A percentile compares a stretch with the other conserved stretches of the same genome.
Evolutionary conservation across 257 asterid genomes (phyloP).

Genomic region (Capsicum baccatum): DNA sequence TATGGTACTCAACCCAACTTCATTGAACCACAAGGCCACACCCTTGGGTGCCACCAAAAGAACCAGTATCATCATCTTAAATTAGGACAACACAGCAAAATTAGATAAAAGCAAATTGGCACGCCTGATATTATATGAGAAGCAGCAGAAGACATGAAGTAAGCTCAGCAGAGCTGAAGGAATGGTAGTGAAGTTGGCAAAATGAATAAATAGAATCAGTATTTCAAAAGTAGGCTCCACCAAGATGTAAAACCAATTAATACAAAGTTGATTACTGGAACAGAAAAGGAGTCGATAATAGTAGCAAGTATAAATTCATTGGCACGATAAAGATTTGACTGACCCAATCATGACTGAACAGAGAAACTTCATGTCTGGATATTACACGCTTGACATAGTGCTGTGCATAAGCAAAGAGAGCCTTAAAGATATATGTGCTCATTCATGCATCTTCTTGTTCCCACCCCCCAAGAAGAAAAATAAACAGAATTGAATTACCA

Average conservation of each 20-base stretch:
- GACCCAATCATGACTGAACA: not conserved
- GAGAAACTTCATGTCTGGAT: not conserved
- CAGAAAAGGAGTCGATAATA: not conserved
- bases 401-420: not conserved
- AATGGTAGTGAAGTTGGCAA: not conserved
- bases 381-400: not conserved
- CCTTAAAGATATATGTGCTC: not conserved
- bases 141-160: conserved; percentile 16
- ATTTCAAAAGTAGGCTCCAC: not conserved
- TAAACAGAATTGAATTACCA: conserved; percentile 6
- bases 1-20: no score
- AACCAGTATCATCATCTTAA: not conserved
- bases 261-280: not conserved
- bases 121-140: conserved; percentile 8
- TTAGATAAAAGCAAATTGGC: not conserved
- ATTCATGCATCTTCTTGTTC: conserved; percentile 12
- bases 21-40: no score
- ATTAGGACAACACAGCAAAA: conserved; percentile 1
- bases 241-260: conserved; percentile 11
- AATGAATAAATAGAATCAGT: not conserved
- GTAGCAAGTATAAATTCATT: not conserved
- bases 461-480: not conserved
- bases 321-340: not conserved
- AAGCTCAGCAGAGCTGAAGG: not conserved
- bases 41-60: not conserved